Evolutionary conservation across 768 basidiomycete species (phyloP), one percentile per base, ranked within the genome.

Genomic region (Russula foetens): DNA sequence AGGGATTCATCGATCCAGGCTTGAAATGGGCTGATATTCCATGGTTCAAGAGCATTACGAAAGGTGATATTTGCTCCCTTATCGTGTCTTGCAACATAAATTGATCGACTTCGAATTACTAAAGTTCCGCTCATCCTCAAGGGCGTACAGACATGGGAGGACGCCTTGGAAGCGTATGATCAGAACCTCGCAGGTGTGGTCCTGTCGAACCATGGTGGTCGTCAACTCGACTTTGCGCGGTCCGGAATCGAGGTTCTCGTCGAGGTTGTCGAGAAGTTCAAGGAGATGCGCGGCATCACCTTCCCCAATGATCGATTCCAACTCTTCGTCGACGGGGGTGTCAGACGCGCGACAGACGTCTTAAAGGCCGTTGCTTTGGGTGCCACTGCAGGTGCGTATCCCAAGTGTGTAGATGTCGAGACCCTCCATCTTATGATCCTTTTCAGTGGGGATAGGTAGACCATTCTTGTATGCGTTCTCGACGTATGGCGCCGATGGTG

Each of bases 1-100:
- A 94, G 84, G 90, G 90, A 1, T 99, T 99, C 74, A 98, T 98
- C 65, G 97, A 99, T 70, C 93, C 96, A 0, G 81, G 85, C 2
- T 74, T 98, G 59, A 81, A 81, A 59, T 98, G 96, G 96, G 77
- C 79, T 38, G 93, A 96, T 68, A 75, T 96, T 41, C 74, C 80
- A 0, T 96, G 78, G 75, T 78, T 82, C 71, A 75, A 77, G 66
- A 75, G 74, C 49, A 84, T 85, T 58, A 85, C 84, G 4, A 81
- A 79, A 66, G 82, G 78, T 77, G 59, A 19, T 12, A 35, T 11
- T 70, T 63, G n/a, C 14, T 46, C 31, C 26, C 24, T 23, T 31
- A 11, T 14, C 35, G 31, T 19, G 49, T 24, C 45, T 17, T 39
- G 7, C 8, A 3, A 23, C 21, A 31, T 15, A 12, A 24, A 56